Evolutionary conservation across 2,329 filamentous ascomycete species (phyloP), one percentile per base, ranked within the genome.

Genomic region (Diaporthe eres): DNA sequence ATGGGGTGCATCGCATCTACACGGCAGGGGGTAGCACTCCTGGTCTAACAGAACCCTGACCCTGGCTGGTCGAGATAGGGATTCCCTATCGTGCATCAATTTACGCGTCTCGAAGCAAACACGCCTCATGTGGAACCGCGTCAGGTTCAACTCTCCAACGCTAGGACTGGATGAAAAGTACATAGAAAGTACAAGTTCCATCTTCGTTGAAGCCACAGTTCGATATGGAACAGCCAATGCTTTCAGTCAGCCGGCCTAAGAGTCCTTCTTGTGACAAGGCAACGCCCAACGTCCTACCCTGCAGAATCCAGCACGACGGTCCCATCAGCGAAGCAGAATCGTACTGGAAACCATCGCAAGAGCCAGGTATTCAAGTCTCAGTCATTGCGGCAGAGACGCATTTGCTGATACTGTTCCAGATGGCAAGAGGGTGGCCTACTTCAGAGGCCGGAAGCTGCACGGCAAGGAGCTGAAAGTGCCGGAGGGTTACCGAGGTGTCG

Each of bases 401-500:
- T 37, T 34, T 8, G 53, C 78, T 81, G 7, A 81, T 44, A 4
- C 19, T 28, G 1, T 31, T 1, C 12, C 60, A 92, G 91, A 90
- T 80, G 86, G 85, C 13, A 86, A 84, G 2, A 86, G 86, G 53
- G 90, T 88, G 2, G 88, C 92, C 5, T 94, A 96, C 81, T 94
- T 97, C 78, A 92, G 96, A 77, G 96, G 96, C 47, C 91, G 95
- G 67, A 96, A 94, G 81, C 88, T 98, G 1, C 88, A 91, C 61
- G 95, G 94, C 57, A 93, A 90, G 77, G 81, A 86, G 1, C 83
- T 97, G 4, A 86, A 87, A 4, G 82, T 98, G 0, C 95, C 96
- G 0, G 85, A 91, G n/a, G 90, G 90, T 4, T 97, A 96, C 82
- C 87, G 90, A 78, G 93, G 94, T 13, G 83, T 93, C 0, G 86